Evolutionary conservation across 257 asterid species (phyloP).

Genomic region (Solanum chiquidenum): DNA sequence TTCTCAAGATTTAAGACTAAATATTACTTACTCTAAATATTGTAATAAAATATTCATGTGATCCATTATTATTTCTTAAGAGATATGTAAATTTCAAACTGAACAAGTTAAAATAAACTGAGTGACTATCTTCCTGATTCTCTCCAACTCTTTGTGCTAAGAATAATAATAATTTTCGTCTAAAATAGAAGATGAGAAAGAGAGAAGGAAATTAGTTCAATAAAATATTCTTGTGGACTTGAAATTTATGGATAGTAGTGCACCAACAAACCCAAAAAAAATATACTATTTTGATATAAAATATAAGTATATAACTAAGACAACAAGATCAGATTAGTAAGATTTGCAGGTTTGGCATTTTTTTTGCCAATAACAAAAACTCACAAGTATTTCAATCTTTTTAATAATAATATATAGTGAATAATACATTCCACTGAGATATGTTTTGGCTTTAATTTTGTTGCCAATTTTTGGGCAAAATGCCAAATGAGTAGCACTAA

Average conservation of each 20-base stretch:
- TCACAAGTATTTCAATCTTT: neutral
- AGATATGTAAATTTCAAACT: too few relatives aligned
- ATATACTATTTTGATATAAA: neutral
- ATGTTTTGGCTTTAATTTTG: neutral
- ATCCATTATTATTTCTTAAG: neutral
- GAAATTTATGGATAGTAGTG: neutral
- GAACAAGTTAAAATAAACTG: too few relatives aligned
- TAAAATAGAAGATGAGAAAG: neutral
- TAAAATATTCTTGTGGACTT: neutral
- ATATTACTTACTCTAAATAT: too few relatives aligned
- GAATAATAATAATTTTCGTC: neutral
- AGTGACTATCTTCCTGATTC: accelerated
- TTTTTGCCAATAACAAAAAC: neutral
- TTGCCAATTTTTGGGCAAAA: neutral
- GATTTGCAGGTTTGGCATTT: neutral
- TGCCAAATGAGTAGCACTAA: neutral
- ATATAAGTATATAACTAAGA: neutral
- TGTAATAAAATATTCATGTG: too few relatives aligned
- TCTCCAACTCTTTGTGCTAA: neutral
- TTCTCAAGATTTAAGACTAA: neutral
- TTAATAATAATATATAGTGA: too few relatives aligned
- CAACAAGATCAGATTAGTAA: neutral
- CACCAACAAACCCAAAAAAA: neutral
- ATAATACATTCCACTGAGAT: neutral
- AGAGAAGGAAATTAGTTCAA: neutral